Evolutionary conservation across 345 rosid species (phyloP).

Genomic region (Raphanus sativus): DNA sequence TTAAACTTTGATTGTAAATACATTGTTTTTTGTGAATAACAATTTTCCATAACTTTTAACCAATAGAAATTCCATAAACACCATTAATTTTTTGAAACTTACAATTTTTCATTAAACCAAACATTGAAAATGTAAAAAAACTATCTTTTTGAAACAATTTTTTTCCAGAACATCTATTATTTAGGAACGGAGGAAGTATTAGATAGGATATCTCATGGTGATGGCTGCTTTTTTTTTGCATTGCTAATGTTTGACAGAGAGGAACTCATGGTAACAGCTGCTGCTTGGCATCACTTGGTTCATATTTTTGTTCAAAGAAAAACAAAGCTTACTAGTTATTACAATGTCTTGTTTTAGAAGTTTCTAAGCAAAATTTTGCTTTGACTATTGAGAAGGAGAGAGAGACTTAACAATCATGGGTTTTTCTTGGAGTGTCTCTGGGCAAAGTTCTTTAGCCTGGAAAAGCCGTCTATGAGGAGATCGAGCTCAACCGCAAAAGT

Average conservation of each 20-base stretch:
- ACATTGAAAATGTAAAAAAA: no score
- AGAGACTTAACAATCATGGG: not conserved
- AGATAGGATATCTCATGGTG: not conserved
- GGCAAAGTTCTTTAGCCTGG: constrained; percentile 25
- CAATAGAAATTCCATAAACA: no score
- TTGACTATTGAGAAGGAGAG: not conserved
- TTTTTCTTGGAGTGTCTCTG: constrained; percentile 30
- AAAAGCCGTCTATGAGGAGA: constrained; percentile 44
- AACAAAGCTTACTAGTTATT: not conserved
- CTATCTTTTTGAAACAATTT: no score
- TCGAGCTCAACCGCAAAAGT: constrained; percentile 54
- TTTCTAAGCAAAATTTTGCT: not conserved
- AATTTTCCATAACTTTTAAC: no score
- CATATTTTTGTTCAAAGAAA: not conserved
- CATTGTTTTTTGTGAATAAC: no score
- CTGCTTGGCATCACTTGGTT: not conserved
- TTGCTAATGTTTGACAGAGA: not conserved
- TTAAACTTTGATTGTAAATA: no score
- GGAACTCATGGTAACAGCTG: not conserved
- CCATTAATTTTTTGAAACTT: no score
- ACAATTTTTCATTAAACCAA: no score
- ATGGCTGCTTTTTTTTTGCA: not conserved
- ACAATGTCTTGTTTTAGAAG: not conserved
- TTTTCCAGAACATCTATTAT: no score
- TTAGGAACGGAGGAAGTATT: no score